These are phyloP conservation scores for Raphanus hybrid DNA, from an alignment of 441 rosid species.

Conservation along the genomic window DNA sequence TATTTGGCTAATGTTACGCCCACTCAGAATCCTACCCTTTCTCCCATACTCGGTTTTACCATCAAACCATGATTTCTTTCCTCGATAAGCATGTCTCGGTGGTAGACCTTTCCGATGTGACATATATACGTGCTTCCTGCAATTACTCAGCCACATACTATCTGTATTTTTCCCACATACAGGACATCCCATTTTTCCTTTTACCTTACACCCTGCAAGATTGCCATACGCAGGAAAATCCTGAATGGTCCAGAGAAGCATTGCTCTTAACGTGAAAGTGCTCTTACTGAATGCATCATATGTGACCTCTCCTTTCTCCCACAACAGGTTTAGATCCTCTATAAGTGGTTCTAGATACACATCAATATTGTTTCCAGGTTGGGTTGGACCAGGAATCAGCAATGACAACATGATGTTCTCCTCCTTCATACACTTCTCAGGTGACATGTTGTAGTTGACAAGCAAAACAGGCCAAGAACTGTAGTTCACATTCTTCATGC, in stretches of 20 bases:
- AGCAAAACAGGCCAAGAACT: background rate
- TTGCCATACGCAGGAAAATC: slow-evolving; percentile 5
- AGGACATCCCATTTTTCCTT: background rate
- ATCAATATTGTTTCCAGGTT: slow-evolving; percentile 8
- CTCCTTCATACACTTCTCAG: slow-evolving; percentile 1
- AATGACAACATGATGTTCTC: slow-evolving; percentile 7
- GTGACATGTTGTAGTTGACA: background rate
- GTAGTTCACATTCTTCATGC: slow-evolving; percentile 2
- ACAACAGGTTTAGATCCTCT: background rate
- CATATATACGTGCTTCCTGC: background rate
- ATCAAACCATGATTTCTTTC: background rate
- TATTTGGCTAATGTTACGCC: too few species aligned
- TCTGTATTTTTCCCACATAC: background rate
- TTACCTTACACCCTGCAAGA: background rate
- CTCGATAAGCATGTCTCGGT: background rate
- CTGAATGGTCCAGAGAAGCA: background rate
- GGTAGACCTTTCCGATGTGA: background rate
- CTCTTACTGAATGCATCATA: background rate
- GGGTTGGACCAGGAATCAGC: too few species aligned
- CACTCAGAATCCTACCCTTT: too few species aligned
- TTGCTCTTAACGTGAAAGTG: background rate
- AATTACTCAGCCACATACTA: background rate
- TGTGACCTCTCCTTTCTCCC: background rate
- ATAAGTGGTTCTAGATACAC: slow-evolving; percentile 6
- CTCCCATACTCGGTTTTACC: too few species aligned